phyloP scores from a whole-genome alignment of 345 rosid genomes.

The Eucalyptus grandis region DNA sequence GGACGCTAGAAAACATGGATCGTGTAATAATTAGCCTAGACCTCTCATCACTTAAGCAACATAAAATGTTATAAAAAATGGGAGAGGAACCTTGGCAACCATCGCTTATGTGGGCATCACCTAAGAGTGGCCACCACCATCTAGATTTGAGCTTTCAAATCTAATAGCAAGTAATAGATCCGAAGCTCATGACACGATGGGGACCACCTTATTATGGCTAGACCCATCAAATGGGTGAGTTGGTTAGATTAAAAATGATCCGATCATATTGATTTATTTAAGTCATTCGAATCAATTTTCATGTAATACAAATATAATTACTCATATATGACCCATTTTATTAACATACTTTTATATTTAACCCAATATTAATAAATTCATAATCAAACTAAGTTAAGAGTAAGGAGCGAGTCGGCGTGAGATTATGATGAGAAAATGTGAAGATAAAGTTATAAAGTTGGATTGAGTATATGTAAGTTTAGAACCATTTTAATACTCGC shows the following conservation, averaged over 20 bases:
- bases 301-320: too few species aligned
- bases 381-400: background rate
- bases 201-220: background rate
- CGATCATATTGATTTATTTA: too few species aligned
- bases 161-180: background rate
- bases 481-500: too few species aligned
- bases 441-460: too few species aligned
- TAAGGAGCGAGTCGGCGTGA: rapidly evolving
- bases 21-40: background rate
- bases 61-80: background rate
- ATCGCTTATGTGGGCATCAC: background rate
- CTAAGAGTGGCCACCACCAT: background rate
- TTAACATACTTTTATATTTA: too few species aligned
- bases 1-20: background rate
- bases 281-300: rapidly evolving
- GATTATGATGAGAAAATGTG: too few species aligned
- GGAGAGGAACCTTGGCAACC: background rate
- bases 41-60: background rate
- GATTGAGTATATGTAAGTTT: too few species aligned
- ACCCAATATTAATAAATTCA: too few species aligned
- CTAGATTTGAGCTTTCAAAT: background rate
- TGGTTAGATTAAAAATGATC: too few species aligned
- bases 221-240: too few species aligned
- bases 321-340: too few species aligned
- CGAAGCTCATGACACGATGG: rapidly evolving